phyloP scores from a whole-genome alignment of 169 alveolate genomes.

The Toxoplasma gondii region DNA sequence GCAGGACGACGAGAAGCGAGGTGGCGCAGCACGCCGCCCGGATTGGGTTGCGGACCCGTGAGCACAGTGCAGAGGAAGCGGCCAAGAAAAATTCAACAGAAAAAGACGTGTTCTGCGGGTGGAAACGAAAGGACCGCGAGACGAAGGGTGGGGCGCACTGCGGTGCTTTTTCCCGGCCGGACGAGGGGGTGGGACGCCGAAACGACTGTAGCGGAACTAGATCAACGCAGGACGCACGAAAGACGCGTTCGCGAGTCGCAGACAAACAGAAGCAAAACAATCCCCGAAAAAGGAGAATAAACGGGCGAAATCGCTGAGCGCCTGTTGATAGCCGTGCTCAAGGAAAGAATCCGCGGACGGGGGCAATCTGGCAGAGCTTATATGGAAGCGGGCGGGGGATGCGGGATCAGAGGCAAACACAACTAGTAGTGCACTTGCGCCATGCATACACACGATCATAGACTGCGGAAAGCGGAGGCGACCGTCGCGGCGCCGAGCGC shows the following conservation, averaged over 20 bases:
- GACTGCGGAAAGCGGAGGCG: no score
- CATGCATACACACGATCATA: no score
- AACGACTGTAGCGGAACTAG: not conserved
- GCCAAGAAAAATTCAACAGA: not conserved
- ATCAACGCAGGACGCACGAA: not conserved
- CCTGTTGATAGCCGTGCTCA: not conserved
- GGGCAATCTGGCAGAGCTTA: not conserved
- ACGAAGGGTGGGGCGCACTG: slow-evolving; percentile 4
- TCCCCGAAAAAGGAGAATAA: not conserved
- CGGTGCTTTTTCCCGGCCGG: not conserved
- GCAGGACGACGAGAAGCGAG: no score
- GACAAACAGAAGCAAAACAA: not conserved
- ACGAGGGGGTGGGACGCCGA: not conserved
- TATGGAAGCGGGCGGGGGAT: not conserved
- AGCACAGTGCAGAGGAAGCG: not conserved
- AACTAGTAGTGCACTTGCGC: no score
- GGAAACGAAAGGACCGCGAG: not conserved
- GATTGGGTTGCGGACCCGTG: no score
- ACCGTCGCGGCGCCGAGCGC: no score
- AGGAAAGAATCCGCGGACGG: not conserved
- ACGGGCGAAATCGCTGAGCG: not conserved
- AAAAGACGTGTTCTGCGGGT: not conserved
- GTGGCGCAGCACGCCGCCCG: no score
- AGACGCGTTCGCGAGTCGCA: not conserved
- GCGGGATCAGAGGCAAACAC: not conserved